Percentiles rank a stretch among this genome's conserved stretches.
Evolutionary conservation across 129 eudicot genomes (phyloP).

Genomic region (Dittrichia graveolens): DNA sequence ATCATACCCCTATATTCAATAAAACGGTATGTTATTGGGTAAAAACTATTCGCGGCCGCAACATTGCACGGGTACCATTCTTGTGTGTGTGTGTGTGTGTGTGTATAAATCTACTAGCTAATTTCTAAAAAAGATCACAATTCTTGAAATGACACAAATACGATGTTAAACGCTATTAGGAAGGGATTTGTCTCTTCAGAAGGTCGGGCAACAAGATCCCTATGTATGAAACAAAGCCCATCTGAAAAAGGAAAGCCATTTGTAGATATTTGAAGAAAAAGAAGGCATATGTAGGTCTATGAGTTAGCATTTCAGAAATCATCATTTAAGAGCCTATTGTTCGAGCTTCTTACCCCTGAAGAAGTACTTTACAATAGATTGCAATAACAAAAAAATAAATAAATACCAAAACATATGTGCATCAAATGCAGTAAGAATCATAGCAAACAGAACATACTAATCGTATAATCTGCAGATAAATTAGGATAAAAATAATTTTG

Average conservation of each 20-base stretch:
- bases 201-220: background rate
- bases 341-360: background rate
- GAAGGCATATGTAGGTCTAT: background rate
- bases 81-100: too few species aligned
- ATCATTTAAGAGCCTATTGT: background rate
- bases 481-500: constrained; percentile 4
- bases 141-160: background rate
- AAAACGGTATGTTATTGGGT: too few species aligned
- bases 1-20: too few species aligned
- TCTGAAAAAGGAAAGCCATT: background rate
- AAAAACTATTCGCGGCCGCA: too few species aligned
- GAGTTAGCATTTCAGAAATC: background rate
- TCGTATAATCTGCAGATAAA: background rate
- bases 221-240: background rate
- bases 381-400: background rate
- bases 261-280: background rate
- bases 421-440: background rate
- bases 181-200: background rate
- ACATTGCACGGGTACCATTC: too few species aligned
- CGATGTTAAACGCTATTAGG: background rate
- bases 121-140: background rate
- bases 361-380: background rate
- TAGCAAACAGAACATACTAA: background rate
- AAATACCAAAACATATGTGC: background rate
- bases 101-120: constrained; percentile 4